Evolutionary conservation across 1,284 basidiomycete species (phyloP).

Genomic region (Porodaedalea pini): DNA sequence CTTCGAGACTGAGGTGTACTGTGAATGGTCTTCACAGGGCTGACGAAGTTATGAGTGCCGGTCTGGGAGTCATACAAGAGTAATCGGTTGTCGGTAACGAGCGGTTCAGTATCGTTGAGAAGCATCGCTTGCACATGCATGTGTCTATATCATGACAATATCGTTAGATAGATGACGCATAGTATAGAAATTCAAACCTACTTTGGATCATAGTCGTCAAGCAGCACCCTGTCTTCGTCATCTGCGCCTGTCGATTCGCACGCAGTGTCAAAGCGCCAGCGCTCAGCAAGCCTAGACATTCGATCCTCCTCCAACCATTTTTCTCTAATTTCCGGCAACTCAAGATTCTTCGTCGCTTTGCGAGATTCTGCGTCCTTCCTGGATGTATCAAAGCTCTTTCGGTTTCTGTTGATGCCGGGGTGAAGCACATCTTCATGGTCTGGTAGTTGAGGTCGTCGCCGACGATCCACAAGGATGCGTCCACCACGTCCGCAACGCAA

Average conservation of each 20-base stretch:
- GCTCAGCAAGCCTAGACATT: conserved; percentile 46
- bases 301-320: conserved; percentile 38
- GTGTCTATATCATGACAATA: conserved; percentile 37
- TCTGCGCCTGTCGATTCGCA: conserved; percentile 59
- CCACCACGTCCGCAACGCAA: conserved; percentile 80
- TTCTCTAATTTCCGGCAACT: conserved; percentile 33
- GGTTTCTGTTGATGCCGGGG: background rate
- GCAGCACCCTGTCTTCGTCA: conserved; percentile 61
- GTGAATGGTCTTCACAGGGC: conserved; percentile 31
- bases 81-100: conserved; percentile 46
- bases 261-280: conserved; percentile 68
- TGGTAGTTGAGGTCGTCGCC: conserved; percentile 38
- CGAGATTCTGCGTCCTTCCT: background rate
- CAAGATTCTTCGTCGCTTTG: background rate
- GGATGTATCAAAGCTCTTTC: too few relatives aligned
- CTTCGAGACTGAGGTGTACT: background rate
- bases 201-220: conserved; percentile 68
- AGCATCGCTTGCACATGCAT: conserved; percentile 56
- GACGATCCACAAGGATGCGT: conserved; percentile 74
- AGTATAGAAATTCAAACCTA: conserved; percentile 33
- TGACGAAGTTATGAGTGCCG: conserved; percentile 31
- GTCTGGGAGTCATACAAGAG: conserved; percentile 37
- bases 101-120: conserved; percentile 42
- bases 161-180: background rate
- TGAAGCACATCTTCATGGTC: conserved; percentile 15